Evolutionary conservation across 352 stramenopile species (phyloP).

Genomic region (Phytophthora tubulina): DNA sequence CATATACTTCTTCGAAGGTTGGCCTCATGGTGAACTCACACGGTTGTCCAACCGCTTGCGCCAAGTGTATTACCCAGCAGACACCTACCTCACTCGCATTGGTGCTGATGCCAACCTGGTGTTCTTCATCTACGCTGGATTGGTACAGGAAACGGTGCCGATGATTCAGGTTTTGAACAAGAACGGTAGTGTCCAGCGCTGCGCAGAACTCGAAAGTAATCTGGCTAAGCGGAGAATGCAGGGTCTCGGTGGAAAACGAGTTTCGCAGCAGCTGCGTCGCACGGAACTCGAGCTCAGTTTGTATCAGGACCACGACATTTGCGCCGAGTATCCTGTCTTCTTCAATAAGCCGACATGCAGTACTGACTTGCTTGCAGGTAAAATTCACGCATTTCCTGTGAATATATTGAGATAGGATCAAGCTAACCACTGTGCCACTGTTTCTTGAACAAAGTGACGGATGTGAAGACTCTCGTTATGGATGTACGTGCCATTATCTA

Average conservation of each 20-base stretch:
- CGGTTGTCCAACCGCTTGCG: conserved; percentile 74
- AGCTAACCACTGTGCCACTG: not conserved
- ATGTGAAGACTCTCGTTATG: conserved; percentile 85
- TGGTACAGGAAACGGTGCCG: conserved; percentile 80
- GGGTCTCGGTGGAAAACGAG: conserved; percentile 36
- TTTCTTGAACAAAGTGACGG: conserved; percentile 52
- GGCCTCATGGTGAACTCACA: conserved; percentile 78
- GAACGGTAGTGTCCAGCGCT: conserved; percentile 64
- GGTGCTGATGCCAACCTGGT: conserved; percentile 75
- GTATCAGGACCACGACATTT: conserved; percentile 87
- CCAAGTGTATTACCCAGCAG: conserved; percentile 68
- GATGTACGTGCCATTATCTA: conserved; percentile 56
- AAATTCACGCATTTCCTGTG: not conserved
- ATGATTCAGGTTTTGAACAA: conserved; percentile 74
- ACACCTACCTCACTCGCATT: conserved; percentile 76
- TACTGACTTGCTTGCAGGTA: conserved; percentile 73
- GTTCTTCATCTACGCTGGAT: conserved; percentile 84
- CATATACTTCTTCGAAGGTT: conserved; percentile 82
- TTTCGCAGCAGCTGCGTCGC: conserved; percentile 52
- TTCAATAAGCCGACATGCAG: conserved; percentile 70
- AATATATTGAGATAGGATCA: not conserved
- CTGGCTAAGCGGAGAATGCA: conserved; percentile 43
- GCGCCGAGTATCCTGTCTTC: conserved; percentile 71
- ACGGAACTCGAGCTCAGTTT: conserved; percentile 78
- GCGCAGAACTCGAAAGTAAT: conserved; percentile 43